Base-by-base conservation (phyloP, 73 alveolate species). In the Symbiodinium natans region DNA sequence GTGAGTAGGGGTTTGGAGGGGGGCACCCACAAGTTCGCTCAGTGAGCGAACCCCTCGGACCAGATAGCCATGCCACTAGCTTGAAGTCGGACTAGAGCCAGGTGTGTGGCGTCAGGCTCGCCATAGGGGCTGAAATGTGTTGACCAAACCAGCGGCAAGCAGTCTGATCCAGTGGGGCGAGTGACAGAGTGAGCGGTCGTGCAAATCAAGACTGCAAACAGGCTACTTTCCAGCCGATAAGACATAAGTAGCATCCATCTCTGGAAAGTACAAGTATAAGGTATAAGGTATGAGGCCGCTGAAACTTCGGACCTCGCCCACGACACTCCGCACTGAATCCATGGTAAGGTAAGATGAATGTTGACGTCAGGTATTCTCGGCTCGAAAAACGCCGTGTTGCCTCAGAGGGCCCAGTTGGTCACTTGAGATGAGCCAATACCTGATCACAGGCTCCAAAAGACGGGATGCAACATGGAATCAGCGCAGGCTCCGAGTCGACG, bases 391-490 rank as follows among this genome's bases (percentile, higher is more conserved):
- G 80, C 80, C 80, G 80, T 63, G 80, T 23, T 46, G 38, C 80
- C 80, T 63, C 80, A 63, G 38, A 63, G 80, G 19, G 80, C 80
- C 80, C 80, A 63, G 80, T 63, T 63, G 80, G 80, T 63, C 80
- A 63, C 80, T 63, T 63, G 80, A 63, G 80, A 63, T 31, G 80
- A 29, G 36, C 80, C 38, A 36, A 63, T 63, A 63, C 80, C 80
- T 63, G 80, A 29, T 36, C 7, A 29, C 38, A 25, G 19, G 25
- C 38, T 46, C 59, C 6, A 13, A 6, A 46, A 46, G 59, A 46
- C 59, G 13, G 59, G 59, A 6, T 6, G 59, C 59, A 46, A 13
- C n/a, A n/a, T n/a, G n/a, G n/a, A n/a, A n/a, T n/a, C n/a, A n/a
- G n/a, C n/a, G n/a, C n/a, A n/a, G n/a, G n/a, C n/a, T n/a, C n/a